Conservation (phyloP, 768 basidiomycete species). For the Cytidiella melzeri region DNA sequence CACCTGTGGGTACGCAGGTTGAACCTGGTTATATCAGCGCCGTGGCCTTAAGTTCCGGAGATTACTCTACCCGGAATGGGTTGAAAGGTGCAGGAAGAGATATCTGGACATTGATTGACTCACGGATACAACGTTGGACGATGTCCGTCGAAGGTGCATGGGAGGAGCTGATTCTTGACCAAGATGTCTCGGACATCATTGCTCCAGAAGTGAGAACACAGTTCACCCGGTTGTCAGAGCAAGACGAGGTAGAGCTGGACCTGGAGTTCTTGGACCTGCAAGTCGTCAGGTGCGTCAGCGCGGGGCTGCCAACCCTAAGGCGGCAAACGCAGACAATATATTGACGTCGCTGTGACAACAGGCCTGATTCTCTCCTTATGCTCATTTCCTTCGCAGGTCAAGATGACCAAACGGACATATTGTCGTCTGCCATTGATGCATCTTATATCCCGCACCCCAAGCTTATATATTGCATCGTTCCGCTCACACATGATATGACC, state of each 20-base stretch:
- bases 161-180: constrained; percentile 58
- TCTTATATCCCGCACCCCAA: constrained; percentile 42
- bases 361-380: constrained; percentile 41
- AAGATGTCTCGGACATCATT: constrained; percentile 46
- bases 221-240: constrained; percentile 28
- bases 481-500: constrained; percentile 32
- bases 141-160: constrained; percentile 55
- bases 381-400: constrained; percentile 62
- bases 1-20: constrained; percentile 29
- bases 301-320: too few relatives aligned
- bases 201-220: constrained; percentile 40
- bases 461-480: constrained; percentile 59
- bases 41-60: constrained; percentile 40
- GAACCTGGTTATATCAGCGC: constrained; percentile 61
- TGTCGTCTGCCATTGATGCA: constrained; percentile 25
- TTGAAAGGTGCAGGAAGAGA: constrained; percentile 34
- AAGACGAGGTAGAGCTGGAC: constrained; percentile 47
- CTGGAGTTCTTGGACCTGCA: constrained; percentile 70
- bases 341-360: too few relatives aligned
- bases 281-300: constrained; percentile 44
- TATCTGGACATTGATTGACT: constrained; percentile 66
- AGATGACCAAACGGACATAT: constrained; percentile 35
- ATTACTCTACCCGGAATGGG: constrained; percentile 24
- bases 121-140: constrained; percentile 65
- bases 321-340: too few relatives aligned